phyloP scores from a whole-genome alignment of 1,139 yeast species.

The Hyphopichia fennica region DNA sequence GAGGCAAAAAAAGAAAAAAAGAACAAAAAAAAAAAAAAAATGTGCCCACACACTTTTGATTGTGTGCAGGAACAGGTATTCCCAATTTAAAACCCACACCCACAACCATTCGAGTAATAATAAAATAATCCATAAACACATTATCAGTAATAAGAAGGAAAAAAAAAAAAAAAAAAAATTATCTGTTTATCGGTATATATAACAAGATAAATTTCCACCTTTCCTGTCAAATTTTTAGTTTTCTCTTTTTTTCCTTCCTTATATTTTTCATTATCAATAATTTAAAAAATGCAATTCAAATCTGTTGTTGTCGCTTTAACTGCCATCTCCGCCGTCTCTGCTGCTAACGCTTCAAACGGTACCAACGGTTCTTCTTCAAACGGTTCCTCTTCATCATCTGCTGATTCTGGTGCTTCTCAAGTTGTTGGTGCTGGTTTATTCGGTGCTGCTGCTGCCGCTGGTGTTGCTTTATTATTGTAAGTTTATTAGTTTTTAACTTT shows the following conservation, averaged over 20 bases:
- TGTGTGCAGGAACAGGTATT: no score
- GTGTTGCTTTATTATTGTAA: conserved; percentile 46
- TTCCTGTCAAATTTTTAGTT: neutral
- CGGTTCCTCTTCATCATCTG: conserved; percentile 12
- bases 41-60: no score
- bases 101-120: neutral
- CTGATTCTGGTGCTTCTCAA: conserved; percentile 19
- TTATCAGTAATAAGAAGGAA: neutral
- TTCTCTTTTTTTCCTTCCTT: neutral
- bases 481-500: conserved; percentile 11
- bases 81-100: no score
- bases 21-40: neutral
- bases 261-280: neutral
- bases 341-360: conserved; percentile 38
- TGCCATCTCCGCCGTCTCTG: conserved; percentile 44
- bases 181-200: no score
- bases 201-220: neutral
- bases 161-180: neutral
- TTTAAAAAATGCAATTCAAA: conserved; percentile 47
- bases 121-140: neutral
- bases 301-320: conserved; percentile 46
- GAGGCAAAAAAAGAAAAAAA: neutral
- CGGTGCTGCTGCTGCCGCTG: conserved; percentile 47
- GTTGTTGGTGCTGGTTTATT: conserved; percentile 34
- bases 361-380: conserved; percentile 25